Conservation (phyloP, 345 rosid genomes). For the Mercurialis annua region DNA sequence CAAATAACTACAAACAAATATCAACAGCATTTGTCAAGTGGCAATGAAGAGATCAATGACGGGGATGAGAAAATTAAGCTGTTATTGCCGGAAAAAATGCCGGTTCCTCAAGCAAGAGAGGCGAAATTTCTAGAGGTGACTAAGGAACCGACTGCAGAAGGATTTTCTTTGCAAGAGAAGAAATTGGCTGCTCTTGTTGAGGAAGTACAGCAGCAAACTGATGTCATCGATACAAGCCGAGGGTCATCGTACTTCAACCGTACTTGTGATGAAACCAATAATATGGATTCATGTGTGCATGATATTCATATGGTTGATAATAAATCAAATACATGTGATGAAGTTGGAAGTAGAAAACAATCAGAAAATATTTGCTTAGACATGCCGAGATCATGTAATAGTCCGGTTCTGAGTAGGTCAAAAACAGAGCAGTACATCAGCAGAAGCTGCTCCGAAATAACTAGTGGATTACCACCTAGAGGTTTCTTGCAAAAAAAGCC, state of each 20-base stretch:
- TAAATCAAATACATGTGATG: slow-evolving; percentile 20
- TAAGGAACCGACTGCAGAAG: slow-evolving; percentile 13
- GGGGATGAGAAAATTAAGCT: slow-evolving; percentile 23
- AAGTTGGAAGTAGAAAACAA: slow-evolving; percentile 22
- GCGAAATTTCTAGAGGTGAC: slow-evolving; percentile 17
- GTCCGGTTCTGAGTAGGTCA: slow-evolving; percentile 17
- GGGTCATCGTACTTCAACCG: slow-evolving; percentile 21
- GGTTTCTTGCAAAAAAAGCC: slow-evolving; percentile 28
- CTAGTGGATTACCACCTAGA: slow-evolving; percentile 28
- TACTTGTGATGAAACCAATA: slow-evolving; percentile 14
- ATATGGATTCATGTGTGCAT: slow-evolving; percentile 26
- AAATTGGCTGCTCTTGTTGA: slow-evolving; percentile 24
- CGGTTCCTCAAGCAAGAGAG: slow-evolving; percentile 15
- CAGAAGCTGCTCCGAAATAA: slow-evolving; percentile 43
- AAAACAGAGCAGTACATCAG: slow-evolving; percentile 32
- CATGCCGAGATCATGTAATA: slow-evolving; percentile 21
- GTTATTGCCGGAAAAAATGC: slow-evolving; percentile 17
- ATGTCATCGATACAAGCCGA: slow-evolving; percentile 9
- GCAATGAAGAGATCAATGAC: slow-evolving; percentile 18
- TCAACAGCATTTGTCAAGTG: slow-evolving; percentile 3
- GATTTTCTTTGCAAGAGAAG: slow-evolving; percentile 20
- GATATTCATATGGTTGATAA: slow-evolving; percentile 65
- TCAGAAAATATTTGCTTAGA: slow-evolving; percentile 23
- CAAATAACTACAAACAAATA: slow-evolving; percentile 13
- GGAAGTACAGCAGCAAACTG: slow-evolving; percentile 29